A percentile compares a stretch with the other conserved stretches of the same genome.
Conservation (phyloP, 441 rosid genomes). For the Hura crepitans region DNA sequence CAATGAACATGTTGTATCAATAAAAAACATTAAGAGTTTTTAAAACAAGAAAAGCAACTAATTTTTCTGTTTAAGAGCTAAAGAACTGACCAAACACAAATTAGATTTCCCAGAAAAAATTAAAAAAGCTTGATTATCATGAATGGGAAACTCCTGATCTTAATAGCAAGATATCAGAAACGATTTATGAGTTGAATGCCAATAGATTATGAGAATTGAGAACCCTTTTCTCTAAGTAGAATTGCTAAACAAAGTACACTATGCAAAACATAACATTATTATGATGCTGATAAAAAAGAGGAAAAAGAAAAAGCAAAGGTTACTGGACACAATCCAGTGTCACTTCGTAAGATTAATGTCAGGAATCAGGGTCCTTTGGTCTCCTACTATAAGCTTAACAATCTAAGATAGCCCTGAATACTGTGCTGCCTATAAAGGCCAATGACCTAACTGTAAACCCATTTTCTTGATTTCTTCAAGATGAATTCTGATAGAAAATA, state of each 20-base stretch:
- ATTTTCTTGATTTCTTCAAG: too few relatives aligned
- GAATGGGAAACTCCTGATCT: not conserved
- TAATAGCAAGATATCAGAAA: not conserved
- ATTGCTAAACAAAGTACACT: not conserved
- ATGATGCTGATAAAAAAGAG: not conserved
- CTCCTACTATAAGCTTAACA: not conserved
- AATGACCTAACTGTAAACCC: too few relatives aligned
- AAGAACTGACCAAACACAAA: not conserved
- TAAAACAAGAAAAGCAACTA: not conserved
- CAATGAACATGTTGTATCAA: too few relatives aligned
- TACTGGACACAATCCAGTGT: not conserved
- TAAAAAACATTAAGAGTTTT: not conserved
- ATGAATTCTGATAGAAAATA: too few relatives aligned
- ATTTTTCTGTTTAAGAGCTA: not conserved
- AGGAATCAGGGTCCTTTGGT: not conserved
- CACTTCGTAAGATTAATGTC: not conserved
- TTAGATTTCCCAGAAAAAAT: not conserved
- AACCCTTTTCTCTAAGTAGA: not conserved
- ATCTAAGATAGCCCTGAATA: too few relatives aligned
- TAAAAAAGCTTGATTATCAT: not conserved
- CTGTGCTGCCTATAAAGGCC: too few relatives aligned
- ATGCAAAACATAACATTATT: not conserved
- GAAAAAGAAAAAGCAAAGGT: not conserved
- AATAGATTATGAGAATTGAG: not conserved
- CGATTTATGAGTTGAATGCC: not conserved